A percentile compares a stretch with the other conserved stretches of the same genome.
Evolutionary conservation across 2,329 filamentous ascomycete species (phyloP).

Genomic region (Bipolaris gigantea): DNA sequence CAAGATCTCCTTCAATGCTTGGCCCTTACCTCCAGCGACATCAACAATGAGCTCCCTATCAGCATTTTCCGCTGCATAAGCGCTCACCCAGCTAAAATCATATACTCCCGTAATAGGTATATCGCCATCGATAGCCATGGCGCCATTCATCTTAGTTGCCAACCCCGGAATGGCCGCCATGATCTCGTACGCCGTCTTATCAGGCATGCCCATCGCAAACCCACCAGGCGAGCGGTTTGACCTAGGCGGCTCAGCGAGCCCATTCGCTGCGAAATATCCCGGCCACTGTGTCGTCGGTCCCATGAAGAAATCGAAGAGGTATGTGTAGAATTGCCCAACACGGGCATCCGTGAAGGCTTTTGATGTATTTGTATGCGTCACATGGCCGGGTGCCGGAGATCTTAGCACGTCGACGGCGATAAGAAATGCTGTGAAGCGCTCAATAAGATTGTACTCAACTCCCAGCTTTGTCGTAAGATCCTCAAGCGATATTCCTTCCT

Average conservation of each 20-base stretch:
- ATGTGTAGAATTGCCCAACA: conserved; percentile 8
- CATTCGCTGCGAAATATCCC: conserved; percentile 9
- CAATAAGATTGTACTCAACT: conserved; percentile 7
- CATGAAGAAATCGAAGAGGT: conserved; percentile 13
- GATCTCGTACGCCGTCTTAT: conserved; percentile 14
- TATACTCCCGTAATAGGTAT: conserved; percentile 7
- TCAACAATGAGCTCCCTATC: conserved; percentile 10
- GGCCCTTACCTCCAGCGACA: conserved; percentile 9
- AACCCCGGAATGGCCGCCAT: conserved; percentile 7
- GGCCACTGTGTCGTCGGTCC: conserved; percentile 5
- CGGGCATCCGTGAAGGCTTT: conserved; percentile 4
- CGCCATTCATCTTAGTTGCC: conserved; percentile 6
- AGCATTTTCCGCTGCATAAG: background rate
- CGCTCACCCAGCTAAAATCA: conserved; percentile 12
- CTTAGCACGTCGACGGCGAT: conserved; percentile 3
- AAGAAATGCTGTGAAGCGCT: conserved; percentile 6
- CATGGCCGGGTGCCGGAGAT: conserved; percentile 3
- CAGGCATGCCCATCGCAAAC: conserved; percentile 8
- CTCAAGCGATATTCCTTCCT: conserved; percentile 5
- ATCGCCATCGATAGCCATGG: conserved; percentile 7
- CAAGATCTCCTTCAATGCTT: conserved; percentile 8
- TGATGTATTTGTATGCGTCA: conserved; percentile 9
- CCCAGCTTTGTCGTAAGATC: conserved; percentile 2
- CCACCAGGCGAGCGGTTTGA: conserved; percentile 7
- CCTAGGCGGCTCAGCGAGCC: conserved; percentile 6